Percentiles rank a stretch among this genome's conserved stretches.
phyloP scores from a whole-genome alignment of 1,284 basidiomycete species.

The Fomitopsis pinicola region DNA sequence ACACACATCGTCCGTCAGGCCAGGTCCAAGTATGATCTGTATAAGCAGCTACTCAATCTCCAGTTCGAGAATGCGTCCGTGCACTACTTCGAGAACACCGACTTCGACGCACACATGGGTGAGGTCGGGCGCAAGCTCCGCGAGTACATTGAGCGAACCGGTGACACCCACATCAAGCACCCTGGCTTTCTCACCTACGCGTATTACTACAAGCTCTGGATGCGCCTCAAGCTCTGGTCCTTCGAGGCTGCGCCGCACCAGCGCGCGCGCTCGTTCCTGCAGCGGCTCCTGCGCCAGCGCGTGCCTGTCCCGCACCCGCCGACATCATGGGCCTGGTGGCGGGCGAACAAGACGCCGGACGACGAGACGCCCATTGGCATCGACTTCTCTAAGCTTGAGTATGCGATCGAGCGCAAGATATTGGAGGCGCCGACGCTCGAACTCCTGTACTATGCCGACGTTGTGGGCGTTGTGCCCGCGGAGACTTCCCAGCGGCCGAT shows the following conservation, averaged over 20 bases:
- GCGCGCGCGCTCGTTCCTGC: not conserved
- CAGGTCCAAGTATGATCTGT: slow-evolving; percentile 72
- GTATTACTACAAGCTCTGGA: slow-evolving; percentile 52
- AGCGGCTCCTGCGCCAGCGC: slow-evolving; percentile 2
- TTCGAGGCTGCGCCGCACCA: slow-evolving; percentile 17
- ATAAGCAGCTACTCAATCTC: slow-evolving; percentile 75
- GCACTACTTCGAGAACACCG: slow-evolving; percentile 72
- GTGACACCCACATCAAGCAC: slow-evolving; percentile 26
- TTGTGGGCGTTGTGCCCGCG: slow-evolving; percentile 59
- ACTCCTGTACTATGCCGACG: slow-evolving; percentile 81
- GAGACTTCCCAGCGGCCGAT: slow-evolving; percentile 29
- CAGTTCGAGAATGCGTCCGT: slow-evolving; percentile 64
- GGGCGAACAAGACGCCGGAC: slow-evolving; percentile 39
- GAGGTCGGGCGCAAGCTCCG: slow-evolving; percentile 62
- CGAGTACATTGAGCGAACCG: slow-evolving; percentile 47
- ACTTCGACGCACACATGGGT: slow-evolving; percentile 65
- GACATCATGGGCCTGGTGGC: slow-evolving; percentile 28
- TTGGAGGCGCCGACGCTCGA: slow-evolving; percentile 76
- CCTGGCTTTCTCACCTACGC: slow-evolving; percentile 41
- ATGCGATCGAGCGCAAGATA: slow-evolving; percentile 82
- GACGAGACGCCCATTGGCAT: slow-evolving; percentile 50
- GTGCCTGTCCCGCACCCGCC: slow-evolving; percentile 16
- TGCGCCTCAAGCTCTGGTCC: slow-evolving; percentile 46
- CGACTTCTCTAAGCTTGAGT: slow-evolving; percentile 63
- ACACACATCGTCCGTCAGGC: slow-evolving; percentile 41